Base-by-base conservation (phyloP, 768 basidiomycete genomes). In the Tremella fuciformis region DNA sequence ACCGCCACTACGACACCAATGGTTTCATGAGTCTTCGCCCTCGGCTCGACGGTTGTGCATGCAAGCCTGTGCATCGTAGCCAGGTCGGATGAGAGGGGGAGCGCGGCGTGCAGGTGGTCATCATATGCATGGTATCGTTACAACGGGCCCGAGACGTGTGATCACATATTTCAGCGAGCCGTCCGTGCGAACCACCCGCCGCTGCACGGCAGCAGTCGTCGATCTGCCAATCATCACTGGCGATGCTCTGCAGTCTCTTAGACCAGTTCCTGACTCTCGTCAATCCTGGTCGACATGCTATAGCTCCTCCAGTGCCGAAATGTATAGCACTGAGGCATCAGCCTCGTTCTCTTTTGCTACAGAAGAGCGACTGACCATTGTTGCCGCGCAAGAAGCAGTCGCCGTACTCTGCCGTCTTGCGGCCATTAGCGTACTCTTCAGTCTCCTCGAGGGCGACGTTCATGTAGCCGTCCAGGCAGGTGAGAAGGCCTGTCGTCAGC, bases 381-480 rank as follows among this genome's bases (percentile, higher is more conserved):
- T 76, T 76, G 8, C 75, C 75, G 37, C 75, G 53, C 13, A 99
- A 89, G 78, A 98, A 99, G 22, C 92, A 88, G 77, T 99, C 93
- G 1, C 94, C 92, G 68, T 94, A 97, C 59, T 82, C 83, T 73
- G 93, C 94, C 34, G 89, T 93, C 49, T 88, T 82, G n/a, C 78
- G 69, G 2, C 92, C 92, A 62, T 88, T 86, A 9, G 93, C 89
- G 76, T 92, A 85, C 78, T 99, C 96, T 78, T 96, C 91, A 2
- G 93, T 96, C 76, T 96, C 89, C 78, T 99, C 96, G 37, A 98
- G 79, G 13, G 91, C 96, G 50, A 98, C 94, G 79, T 98, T 98
- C 96, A 99, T 98, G 78, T 96, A 98, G 0, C 93, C 93, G 77
- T 98, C 96, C 21, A 98, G 82, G 71, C 96, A 98, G 2, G 91